Percentiles rank a stretch among this genome's conserved stretches.
These are phyloP conservation scores for Fusarium neocosmosporiellum DNA, from an alignment of 2,329 filamentous ascomycete species.

Conservation along the genomic window DNA sequence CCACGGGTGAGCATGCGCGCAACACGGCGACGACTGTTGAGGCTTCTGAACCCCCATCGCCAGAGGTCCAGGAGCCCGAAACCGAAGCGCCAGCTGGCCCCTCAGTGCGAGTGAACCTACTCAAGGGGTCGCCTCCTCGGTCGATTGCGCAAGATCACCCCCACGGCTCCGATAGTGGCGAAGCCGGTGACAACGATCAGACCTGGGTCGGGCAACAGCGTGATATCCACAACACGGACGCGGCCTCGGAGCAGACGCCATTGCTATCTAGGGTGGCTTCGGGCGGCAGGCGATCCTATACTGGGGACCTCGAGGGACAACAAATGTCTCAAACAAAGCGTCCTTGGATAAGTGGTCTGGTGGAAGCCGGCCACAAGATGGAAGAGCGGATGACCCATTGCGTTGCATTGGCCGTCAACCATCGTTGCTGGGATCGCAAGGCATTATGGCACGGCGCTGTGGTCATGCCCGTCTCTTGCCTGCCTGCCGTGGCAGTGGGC, in stretches of 20 bases:
- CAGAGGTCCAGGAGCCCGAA: constrained; percentile 29
- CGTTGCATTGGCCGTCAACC: constrained; percentile 60
- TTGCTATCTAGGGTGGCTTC: constrained; percentile 54
- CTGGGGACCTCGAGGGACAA: constrained; percentile 63
- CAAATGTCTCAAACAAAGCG: constrained; percentile 50
- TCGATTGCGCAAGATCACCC: constrained; percentile 40
- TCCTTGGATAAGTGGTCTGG: constrained; percentile 50
- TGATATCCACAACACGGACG: constrained; percentile 19
- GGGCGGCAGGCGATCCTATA: constrained; percentile 44
- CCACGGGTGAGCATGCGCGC: constrained; percentile 37
- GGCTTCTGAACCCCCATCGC: constrained; percentile 61
- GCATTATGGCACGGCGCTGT: constrained; percentile 73
- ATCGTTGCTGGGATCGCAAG: constrained; percentile 77
- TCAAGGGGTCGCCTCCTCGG: constrained; percentile 61
- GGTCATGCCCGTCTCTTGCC: constrained; percentile 73
- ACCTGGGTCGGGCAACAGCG: no score
- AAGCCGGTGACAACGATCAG: no score
- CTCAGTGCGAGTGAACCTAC: constrained; percentile 61
- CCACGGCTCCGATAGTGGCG: constrained; percentile 14
- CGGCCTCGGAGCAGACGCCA: constrained; percentile 59
- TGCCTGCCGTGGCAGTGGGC: constrained; percentile 90
- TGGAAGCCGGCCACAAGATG: constrained; percentile 46
- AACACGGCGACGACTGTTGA: constrained; percentile 67
- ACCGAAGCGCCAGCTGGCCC: constrained; percentile 42
- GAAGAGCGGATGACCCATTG: constrained; percentile 46